Evolutionary conservation across 2,329 filamentous ascomycete species (phyloP), one percentile per base, ranked within the genome.

Genomic region (Cladophialophora carrionii): DNA sequence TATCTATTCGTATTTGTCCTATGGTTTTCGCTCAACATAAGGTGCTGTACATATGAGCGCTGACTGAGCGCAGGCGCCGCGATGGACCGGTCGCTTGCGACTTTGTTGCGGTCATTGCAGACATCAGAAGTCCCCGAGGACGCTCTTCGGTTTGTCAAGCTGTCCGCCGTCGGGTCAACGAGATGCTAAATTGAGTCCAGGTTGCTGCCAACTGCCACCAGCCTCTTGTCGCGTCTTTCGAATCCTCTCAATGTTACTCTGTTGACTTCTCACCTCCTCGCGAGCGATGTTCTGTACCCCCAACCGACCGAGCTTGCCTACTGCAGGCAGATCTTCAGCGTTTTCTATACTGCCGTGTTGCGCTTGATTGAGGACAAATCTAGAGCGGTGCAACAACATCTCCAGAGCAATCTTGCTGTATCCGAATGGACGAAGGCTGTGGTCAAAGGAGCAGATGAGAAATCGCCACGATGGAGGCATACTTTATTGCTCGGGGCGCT

Each of bases 401-500:
- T 74, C 31, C 81, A 82, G 52, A 86, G 86, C 17, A 83, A 82
- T 29, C 75, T 86, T 5, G 76, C 81, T 4, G 76, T 82, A 17
- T 82, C 85, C 54, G 83, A 83, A 55, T 88, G 86, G 87, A 78
- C 84, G 26, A 82, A 81, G 68, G 85, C 86, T 1, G 79, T 87
- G 1, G 81, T 85, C 2, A 81, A 80, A 48, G 86, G 86, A 8
- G 86, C 86, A 17, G 84, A 88, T 72, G 86, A 85, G 52, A 83
- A 81, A 71, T 88, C 81, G 76, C 84, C 82, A 20, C 82, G 91
- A 73, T 96, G 92, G 92, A 88, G 92, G 76, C 92, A 96, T 76
- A 78, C 92, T 32, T 81, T 96, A n/a, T 84, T 93, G 4, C 84
- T 96, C 8, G 88, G 88, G 0, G 93, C 92, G 2, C 80, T 96